A percentile compares a stretch with the other conserved stretches of the same genome.
Evolutionary conservation across 2,329 filamentous ascomycete genomes (phyloP).

Genomic region (Aspergillus ochraceoroseus): DNA sequence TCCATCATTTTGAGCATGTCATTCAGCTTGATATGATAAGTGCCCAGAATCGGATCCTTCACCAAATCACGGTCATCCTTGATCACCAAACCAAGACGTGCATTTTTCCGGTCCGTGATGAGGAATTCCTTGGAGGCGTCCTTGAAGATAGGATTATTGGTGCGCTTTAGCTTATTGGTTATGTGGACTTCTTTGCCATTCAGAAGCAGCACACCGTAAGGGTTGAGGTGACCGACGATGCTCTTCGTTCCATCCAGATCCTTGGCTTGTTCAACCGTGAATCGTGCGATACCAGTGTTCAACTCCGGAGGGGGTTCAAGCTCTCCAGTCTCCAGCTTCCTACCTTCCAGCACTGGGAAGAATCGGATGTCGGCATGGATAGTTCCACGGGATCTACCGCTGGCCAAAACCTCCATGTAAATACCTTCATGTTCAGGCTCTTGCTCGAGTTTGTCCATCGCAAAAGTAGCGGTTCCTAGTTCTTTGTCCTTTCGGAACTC

Average conservation of each 20-base stretch:
- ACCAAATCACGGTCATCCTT: conserved; percentile 90
- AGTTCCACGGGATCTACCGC: conserved; percentile 76
- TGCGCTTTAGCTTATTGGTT: conserved; percentile 90
- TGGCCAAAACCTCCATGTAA: conserved; percentile 74
- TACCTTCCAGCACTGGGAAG: conserved; percentile 80
- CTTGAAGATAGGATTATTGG: conserved; percentile 95
- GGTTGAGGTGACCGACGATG: conserved; percentile 82
- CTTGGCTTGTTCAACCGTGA: conserved; percentile 93
- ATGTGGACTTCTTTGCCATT: conserved; percentile 88
- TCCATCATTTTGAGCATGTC: conserved; percentile 87
- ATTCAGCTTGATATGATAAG: conserved; percentile 90
- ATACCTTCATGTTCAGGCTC: conserved; percentile 76
- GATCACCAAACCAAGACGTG: conserved; percentile 84
- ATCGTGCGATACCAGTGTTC: conserved; percentile 88
- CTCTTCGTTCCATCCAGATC: conserved; percentile 91
- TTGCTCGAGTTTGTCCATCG: conserved; percentile 74
- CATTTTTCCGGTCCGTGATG: conserved; percentile 86
- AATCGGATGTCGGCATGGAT: conserved; percentile 81
- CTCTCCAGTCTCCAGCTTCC: conserved; percentile 66
- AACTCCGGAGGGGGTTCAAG: conserved; percentile 77
- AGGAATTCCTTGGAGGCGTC: conserved; percentile 90
- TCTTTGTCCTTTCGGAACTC: conserved; percentile 96
- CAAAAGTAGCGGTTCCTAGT: conserved; percentile 79
- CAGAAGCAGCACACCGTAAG: conserved; percentile 80
- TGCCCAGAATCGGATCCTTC: conserved; percentile 78